phyloP scores from a whole-genome alignment of 2,329 filamentous ascomycete genomes.

The Sarocladium oryzae region DNA sequence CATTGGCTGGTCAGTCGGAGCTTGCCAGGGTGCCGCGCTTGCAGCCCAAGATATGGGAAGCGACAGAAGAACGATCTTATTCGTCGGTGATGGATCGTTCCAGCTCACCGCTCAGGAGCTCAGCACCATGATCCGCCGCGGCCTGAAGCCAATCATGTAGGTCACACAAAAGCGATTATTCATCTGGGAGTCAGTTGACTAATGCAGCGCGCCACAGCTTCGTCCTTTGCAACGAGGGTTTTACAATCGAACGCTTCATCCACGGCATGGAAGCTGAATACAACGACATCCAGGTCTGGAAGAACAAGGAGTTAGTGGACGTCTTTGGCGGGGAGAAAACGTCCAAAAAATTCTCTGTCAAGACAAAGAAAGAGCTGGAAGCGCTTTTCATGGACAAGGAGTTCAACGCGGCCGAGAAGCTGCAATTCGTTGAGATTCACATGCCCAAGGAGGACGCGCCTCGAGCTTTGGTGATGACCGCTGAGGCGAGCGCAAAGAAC shows the following conservation, averaged over 20 bases:
- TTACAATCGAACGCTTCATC: conserved; percentile 83
- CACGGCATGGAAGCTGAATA: conserved; percentile 75
- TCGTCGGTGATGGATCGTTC: conserved; percentile 84
- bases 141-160: conserved; percentile 70
- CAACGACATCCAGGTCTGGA: conserved; percentile 76
- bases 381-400: conserved; percentile 55
- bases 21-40: conserved; percentile 60
- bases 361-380: conserved; percentile 63
- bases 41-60: conserved; percentile 60
- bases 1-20: conserved; percentile 55
- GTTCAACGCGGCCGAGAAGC: conserved; percentile 50
- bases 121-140: conserved; percentile 73
- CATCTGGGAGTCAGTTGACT: conserved; percentile 10
- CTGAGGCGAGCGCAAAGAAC: conserved; percentile 61
- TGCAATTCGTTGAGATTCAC: conserved; percentile 74
- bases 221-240: conserved; percentile 81
- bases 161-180: conserved; percentile 20
- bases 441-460: conserved; percentile 78
- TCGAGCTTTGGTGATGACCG: conserved; percentile 59
- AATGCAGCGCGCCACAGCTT: conserved; percentile 42
- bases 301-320: conserved; percentile 60
- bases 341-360: conserved; percentile 58
- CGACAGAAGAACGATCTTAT: conserved; percentile 66
- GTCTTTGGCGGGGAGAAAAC: conserved; percentile 60
- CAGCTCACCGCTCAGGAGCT: conserved; percentile 81